Percentiles rank a stretch among this genome's conserved stretches.
Evolutionary conservation across 2,329 filamentous ascomycete species (phyloP).

Genomic region (Geoglossum cookeanum): DNA sequence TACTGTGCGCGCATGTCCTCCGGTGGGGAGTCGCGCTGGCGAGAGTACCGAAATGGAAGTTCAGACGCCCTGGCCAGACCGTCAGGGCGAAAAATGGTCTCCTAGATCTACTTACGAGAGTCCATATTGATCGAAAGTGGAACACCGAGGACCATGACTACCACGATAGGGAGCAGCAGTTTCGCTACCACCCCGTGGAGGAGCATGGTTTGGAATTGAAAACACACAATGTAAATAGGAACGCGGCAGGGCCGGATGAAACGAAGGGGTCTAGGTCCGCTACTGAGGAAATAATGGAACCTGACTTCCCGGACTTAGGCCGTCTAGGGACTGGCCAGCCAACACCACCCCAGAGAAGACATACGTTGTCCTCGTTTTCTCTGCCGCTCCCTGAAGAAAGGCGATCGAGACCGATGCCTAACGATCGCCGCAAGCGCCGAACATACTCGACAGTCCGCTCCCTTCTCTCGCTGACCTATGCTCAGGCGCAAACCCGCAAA

Average conservation of each 20-base stretch:
- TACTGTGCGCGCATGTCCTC: slow-evolving; percentile 55
- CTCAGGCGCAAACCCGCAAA: slow-evolving; percentile 57
- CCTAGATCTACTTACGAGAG: slow-evolving; percentile 18
- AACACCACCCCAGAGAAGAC: slow-evolving; percentile 5
- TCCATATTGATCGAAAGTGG: slow-evolving; percentile 8
- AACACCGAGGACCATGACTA: slow-evolving; percentile 20
- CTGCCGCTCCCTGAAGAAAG: neutral
- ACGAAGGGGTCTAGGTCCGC: neutral
- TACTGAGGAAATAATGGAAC: neutral
- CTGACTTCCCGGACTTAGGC: neutral
- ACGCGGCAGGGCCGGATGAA: slow-evolving; percentile 6
- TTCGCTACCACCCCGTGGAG: slow-evolving; percentile 5
- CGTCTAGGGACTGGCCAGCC: neutral
- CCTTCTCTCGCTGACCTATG: slow-evolving; percentile 62
- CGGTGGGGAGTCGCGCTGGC: slow-evolving; percentile 72
- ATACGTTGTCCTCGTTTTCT: slow-evolving; percentile 8
- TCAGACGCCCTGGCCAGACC: slow-evolving; percentile 37
- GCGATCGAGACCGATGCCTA: slow-evolving; percentile 19
- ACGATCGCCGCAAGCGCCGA: slow-evolving; percentile 45
- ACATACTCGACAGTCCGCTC: slow-evolving; percentile 46
- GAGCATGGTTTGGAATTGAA: slow-evolving; percentile 11
- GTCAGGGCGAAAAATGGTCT: slow-evolving; percentile 25
- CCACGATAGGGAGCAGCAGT: slow-evolving; percentile 25
- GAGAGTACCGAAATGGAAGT: slow-evolving; percentile 79
- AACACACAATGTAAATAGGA: neutral